Base-by-base conservation (phyloP, 2,329 filamentous ascomycete genomes). In the Rhytidhysteron rufulum region DNA sequence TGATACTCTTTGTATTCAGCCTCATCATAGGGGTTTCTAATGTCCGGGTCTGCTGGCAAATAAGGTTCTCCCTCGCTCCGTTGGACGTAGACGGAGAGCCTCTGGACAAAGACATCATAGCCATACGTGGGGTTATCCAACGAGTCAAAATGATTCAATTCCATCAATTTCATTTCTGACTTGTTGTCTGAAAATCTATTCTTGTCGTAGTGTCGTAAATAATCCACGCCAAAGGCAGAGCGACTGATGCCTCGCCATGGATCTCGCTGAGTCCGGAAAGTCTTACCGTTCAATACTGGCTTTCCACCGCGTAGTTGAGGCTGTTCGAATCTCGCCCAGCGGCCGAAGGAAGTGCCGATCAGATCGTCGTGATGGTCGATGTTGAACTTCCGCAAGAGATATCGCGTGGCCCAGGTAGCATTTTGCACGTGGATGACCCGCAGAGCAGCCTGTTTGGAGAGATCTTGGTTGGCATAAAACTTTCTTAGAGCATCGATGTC, bases 381-480 rank as follows among this genome's bases (percentile, higher is more conserved):
- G 39, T 75, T 74, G 59, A 73, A 78, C 47, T 77, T 78, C 20
- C 66, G 59, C 24, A 76, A 56, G 2, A 78, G 54, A 44, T 69
- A 77, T 2, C 58, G 58, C 24, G 66, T 69, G 1, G 74, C 74
- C 72, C 74, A 76, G 6, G 58, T 57, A 5, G 73, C 74, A 44
- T 78, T 77, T 51, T 78, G 75, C 4, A 77, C 70, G 44, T 78
- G 75, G 32, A 66, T 65, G n/a, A 68, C 60, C 5, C 66, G 48
- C 20, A 68, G 51, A 10, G 63, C 60, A 24, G 65, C 60, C 41
- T 63, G 57, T 15, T 57, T 48, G 3, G 59, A 56, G 34, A 64
- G 50, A 11, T 63, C 51, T 18, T 57, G 53, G 36, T 66, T 62
- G 13, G 45, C 54, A 46, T 75, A 77, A 44, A 73, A 69, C 19